Percentiles rank a stretch among this genome's conserved stretches.
Conservation (phyloP, 1,139 yeast genomes). For the Yarrowia galli region DNA sequence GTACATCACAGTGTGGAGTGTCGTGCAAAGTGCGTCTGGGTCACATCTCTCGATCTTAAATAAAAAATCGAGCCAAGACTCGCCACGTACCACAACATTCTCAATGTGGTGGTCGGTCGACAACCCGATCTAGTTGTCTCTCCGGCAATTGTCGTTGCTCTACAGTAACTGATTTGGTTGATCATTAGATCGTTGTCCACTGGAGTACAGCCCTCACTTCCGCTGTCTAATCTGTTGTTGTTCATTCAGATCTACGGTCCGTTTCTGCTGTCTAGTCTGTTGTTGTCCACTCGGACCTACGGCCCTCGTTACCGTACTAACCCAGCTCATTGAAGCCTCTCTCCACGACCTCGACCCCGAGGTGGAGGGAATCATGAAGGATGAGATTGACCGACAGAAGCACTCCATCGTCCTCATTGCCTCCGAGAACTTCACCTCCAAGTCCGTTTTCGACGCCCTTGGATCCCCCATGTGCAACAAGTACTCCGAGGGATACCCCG, state of each 20-base stretch:
- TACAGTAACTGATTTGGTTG: no score
- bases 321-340: slow-evolving; percentile 44
- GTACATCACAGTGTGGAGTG: no score
- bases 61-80: no score
- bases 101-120: no score
- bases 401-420: slow-evolving; percentile 95
- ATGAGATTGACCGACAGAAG: slow-evolving; percentile 91
- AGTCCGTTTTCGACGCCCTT: slow-evolving; percentile 93
- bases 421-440: slow-evolving; percentile 95
- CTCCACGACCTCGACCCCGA: slow-evolving; percentile 51
- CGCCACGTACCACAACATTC: no score
- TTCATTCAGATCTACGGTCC: neutral
- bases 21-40: no score
- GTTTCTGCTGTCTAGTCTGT: neutral
- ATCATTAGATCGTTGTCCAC: no score
- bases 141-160: no score
- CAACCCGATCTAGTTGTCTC: no score
- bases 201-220: no score
- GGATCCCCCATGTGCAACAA: slow-evolving; percentile 98
- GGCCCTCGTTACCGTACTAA: neutral
- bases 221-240: neutral
- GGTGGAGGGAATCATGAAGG: slow-evolving; percentile 68
- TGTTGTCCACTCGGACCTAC: neutral
- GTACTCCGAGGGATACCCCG: slow-evolving; percentile 98
- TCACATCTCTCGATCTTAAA: no score